Conservation (phyloP, 345 rosid species). For the Boechera retrofracta region DNA sequence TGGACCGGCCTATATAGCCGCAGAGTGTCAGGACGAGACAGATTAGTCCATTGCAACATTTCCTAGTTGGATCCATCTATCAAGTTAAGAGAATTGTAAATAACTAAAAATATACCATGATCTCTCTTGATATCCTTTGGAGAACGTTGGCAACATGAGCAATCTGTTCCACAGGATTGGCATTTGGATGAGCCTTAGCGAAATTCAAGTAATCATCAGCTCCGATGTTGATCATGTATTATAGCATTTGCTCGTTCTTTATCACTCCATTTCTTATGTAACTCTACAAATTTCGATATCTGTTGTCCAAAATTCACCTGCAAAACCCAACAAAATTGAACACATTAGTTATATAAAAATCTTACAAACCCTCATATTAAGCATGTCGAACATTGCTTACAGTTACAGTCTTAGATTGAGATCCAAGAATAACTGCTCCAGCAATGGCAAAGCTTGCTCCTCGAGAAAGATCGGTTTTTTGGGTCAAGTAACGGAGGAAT, state of each 20-base stretch:
- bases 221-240: constrained; percentile 39
- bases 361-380: neutral
- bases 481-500: constrained; percentile 43
- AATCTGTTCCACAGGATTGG: constrained; percentile 24
- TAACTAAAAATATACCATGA: constrained; percentile 23
- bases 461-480: constrained; percentile 36
- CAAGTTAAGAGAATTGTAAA: neutral
- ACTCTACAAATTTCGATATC: constrained; percentile 27
- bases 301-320: constrained; percentile 42
- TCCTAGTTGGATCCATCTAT: constrained; percentile 11
- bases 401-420: constrained; percentile 36
- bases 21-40: too few species aligned
- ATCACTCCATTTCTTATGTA: constrained; percentile 31
- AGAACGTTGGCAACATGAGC: constrained; percentile 27
- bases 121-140: constrained; percentile 11
- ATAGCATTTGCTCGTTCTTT: constrained; percentile 40
- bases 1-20: neutral
- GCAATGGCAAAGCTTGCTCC: constrained; percentile 47
- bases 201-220: constrained; percentile 48
- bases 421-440: constrained; percentile 41
- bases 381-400: constrained; percentile 9
- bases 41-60: neutral
- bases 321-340: neutral
- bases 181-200: constrained; percentile 39
- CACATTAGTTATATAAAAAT: neutral